Conservation (phyloP, 2,329 filamentous ascomycete genomes). For the Pseudocercospora crystallina region DNA sequence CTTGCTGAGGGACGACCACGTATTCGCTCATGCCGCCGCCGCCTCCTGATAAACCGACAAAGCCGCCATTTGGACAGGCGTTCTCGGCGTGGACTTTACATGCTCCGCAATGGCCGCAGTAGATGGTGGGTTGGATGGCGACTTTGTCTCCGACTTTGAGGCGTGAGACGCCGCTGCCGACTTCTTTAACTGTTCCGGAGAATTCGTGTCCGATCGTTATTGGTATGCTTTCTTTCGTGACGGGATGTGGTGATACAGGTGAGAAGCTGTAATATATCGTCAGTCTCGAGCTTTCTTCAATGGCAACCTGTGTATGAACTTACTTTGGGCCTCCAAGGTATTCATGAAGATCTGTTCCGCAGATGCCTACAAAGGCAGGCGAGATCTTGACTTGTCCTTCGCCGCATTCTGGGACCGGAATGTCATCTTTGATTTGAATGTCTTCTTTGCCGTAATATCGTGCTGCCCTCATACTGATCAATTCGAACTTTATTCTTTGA, state of each 20-base stretch:
- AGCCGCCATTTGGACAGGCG: slow-evolving; percentile 58
- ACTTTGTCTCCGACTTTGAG: slow-evolving; percentile 58
- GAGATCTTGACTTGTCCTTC: slow-evolving; percentile 53
- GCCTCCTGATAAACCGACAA: slow-evolving; percentile 44
- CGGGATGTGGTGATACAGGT: slow-evolving; percentile 54
- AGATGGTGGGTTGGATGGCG: slow-evolving; percentile 61
- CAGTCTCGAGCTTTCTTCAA: neutral
- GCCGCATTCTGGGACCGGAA: slow-evolving; percentile 49
- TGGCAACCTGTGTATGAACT: neutral
- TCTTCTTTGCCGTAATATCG: slow-evolving; percentile 58
- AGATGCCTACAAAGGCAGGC: slow-evolving; percentile 53
- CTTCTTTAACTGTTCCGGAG: slow-evolving; percentile 58
- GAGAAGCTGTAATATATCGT: slow-evolving; percentile 43
- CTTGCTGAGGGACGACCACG: slow-evolving; percentile 51
- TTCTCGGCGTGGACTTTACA: slow-evolving; percentile 57
- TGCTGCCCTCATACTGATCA: slow-evolving; percentile 52
- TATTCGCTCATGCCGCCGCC: slow-evolving; percentile 59
- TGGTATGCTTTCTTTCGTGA: slow-evolving; percentile 59
- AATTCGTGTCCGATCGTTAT: slow-evolving; percentile 66
- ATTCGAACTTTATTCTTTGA: neutral
- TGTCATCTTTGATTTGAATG: slow-evolving; percentile 53
- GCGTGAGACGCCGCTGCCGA: slow-evolving; percentile 47
- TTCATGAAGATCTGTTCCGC: slow-evolving; percentile 41
- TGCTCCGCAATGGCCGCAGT: slow-evolving; percentile 56
- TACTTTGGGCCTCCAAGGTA: slow-evolving; percentile 41